Conservation (phyloP, 2,329 filamentous ascomycete species). For the Dothidotthia symphoricarpi region DNA sequence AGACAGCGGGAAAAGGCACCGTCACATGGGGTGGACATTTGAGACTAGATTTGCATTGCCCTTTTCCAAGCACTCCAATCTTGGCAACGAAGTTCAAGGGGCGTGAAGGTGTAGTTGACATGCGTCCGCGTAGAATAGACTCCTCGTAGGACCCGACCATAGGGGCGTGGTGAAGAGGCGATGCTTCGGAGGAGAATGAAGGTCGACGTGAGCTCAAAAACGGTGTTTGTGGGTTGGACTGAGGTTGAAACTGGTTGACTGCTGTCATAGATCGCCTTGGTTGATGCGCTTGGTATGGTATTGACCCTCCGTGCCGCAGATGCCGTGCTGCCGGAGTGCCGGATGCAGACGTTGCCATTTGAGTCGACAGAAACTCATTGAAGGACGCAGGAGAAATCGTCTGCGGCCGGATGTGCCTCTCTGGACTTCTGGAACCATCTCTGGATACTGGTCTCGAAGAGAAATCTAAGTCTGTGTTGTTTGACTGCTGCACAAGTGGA, state of each 20-base stretch:
- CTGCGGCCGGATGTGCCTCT: conserved; percentile 61
- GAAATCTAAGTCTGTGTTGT: conserved; percentile 73
- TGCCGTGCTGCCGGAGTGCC: conserved; percentile 35
- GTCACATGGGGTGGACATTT: conserved; percentile 88
- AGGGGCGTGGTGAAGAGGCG: conserved; percentile 80
- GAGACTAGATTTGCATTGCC: conserved; percentile 81
- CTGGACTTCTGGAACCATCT: conserved; percentile 44
- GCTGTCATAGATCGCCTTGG: conserved; percentile 72
- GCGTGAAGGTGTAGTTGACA: conserved; percentile 94
- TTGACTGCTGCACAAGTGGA: conserved; percentile 84
- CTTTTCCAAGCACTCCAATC: conserved; percentile 87
- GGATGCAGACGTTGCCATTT: conserved; percentile 32
- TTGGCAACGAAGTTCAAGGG: conserved; percentile 91
- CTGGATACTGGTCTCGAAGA: conserved; percentile 46
- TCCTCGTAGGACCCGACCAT: conserved; percentile 99
- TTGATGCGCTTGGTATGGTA: conserved; percentile 75
- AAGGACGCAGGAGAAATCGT: conserved; percentile 67
- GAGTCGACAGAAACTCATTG: conserved; percentile 49
- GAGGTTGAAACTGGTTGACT: conserved; percentile 43
- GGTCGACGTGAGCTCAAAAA: conserved; percentile 59
- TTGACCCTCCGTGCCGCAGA: conserved; percentile 58
- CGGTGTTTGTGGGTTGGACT: conserved; percentile 46
- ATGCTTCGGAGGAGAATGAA: conserved; percentile 71
- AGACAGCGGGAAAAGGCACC: conserved; percentile 88
- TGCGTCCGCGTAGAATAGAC: conserved; percentile 87